phyloP scores from a whole-genome alignment of 2,329 filamentous ascomycete species.

The Penicillium sp. region DNA sequence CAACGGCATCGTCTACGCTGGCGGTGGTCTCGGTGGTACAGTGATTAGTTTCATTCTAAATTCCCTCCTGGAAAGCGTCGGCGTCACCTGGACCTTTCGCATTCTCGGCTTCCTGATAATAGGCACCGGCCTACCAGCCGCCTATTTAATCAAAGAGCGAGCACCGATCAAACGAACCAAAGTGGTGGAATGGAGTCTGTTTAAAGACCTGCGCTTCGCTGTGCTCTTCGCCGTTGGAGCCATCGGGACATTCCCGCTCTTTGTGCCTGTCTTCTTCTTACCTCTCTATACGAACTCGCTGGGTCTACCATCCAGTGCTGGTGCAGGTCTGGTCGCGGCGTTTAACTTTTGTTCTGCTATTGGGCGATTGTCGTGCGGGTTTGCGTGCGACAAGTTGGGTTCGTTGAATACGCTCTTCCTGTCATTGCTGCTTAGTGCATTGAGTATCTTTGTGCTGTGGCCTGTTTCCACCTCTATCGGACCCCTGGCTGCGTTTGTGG shows the following conservation, averaged over 20 bases:
- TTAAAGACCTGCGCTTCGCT: conserved; percentile 49
- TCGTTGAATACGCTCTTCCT: conserved; percentile 53
- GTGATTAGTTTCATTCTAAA: conserved; percentile 50
- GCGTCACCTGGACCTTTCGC: conserved; percentile 39
- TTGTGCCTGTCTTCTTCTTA: conserved; percentile 59
- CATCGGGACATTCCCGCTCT: conserved; percentile 56
- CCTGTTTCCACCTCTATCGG: conserved; percentile 53
- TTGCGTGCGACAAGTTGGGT: conserved; percentile 52
- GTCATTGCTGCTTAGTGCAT: conserved; percentile 48
- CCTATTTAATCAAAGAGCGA: conserved; percentile 45
- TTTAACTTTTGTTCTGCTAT: conserved; percentile 59
- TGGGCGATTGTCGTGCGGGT: conserved; percentile 53
- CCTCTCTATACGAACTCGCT: conserved; percentile 54
- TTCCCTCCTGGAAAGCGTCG: conserved; percentile 35
- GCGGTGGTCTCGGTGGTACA: conserved; percentile 53
- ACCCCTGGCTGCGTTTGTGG: conserved; percentile 53
- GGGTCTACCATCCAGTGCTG: conserved; percentile 50
- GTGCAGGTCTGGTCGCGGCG: conserved; percentile 55
- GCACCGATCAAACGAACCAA: conserved; percentile 21
- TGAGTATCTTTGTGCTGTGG: conserved; percentile 60
- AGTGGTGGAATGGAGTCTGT: conserved; percentile 40
- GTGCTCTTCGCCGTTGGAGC: conserved; percentile 52
- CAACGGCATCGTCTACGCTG: conserved; percentile 44
- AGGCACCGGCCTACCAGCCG: conserved; percentile 53
- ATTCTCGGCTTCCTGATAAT: conserved; percentile 49